A percentile compares a stretch with the other conserved stretches of the same genome.
These are phyloP conservation scores for Dentiscutata heterogama DNA, from an alignment of 371 early-diverging fungal species.

Conservation along the genomic window DNA sequence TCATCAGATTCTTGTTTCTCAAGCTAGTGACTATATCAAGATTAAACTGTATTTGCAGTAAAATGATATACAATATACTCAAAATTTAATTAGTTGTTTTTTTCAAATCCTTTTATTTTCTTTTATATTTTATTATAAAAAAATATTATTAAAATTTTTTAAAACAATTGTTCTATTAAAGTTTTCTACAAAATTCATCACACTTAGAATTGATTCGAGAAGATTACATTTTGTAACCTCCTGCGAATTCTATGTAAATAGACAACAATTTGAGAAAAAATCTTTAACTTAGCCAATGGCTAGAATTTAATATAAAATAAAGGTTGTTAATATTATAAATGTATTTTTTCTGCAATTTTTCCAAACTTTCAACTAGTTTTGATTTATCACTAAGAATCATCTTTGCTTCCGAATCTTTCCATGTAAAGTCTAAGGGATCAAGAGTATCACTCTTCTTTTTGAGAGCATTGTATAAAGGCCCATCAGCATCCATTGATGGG, in stretches of 20 bases:
- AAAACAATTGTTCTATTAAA: background rate
- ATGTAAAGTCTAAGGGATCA: background rate
- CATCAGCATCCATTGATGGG: background rate
- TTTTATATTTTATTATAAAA: conserved; percentile 5
- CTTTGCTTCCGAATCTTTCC: conserved; percentile 1
- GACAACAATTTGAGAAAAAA: background rate
- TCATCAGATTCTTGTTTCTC: no score
- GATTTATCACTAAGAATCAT: conserved; percentile 21
- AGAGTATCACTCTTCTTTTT: conserved; percentile 9
- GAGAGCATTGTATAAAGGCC: background rate
- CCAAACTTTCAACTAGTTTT: background rate
- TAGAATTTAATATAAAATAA: background rate
- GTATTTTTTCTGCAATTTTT: background rate
- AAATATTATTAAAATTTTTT: background rate
- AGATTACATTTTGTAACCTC: conserved; percentile 1
- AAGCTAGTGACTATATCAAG: no score
- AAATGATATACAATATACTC: no score
- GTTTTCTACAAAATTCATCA: background rate
- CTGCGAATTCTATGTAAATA: background rate
- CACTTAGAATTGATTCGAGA: conserved; percentile 16
- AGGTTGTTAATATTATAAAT: conserved; percentile 18
- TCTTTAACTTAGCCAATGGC: background rate
- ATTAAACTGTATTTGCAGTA: no score
- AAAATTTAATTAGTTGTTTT: no score
- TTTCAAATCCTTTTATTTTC: no score